Conservation (phyloP, 2,329 filamentous ascomycete genomes). For the Penicillium sp. region DNA sequence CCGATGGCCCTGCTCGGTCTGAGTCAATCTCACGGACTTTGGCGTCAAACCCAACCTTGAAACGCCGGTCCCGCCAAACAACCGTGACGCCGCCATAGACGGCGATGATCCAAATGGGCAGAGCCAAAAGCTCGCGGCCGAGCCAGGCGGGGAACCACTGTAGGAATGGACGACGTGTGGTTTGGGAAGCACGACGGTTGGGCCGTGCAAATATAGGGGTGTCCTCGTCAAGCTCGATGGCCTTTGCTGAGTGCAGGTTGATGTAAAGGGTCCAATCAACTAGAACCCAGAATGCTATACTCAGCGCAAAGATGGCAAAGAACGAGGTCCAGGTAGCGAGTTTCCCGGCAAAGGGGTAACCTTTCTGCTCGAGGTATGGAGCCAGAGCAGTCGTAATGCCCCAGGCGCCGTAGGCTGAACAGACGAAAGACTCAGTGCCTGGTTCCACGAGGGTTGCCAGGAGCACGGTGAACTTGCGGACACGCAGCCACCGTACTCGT, state of each 20-base stretch:
- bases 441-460: constrained; percentile 89
- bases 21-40: constrained; percentile 64
- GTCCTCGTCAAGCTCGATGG: constrained; percentile 68
- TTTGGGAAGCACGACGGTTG: constrained; percentile 42
- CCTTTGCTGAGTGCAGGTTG: constrained; percentile 71
- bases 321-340: constrained; percentile 69
- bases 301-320: constrained; percentile 63
- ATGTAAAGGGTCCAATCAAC: constrained; percentile 74
- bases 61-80: constrained; percentile 80
- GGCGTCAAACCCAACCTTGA: constrained; percentile 82
- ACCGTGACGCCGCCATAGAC: constrained; percentile 87
- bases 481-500: constrained; percentile 85
- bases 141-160: constrained; percentile 84
- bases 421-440: constrained; percentile 84
- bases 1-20: constrained; percentile 12
- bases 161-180: constrained; percentile 57
- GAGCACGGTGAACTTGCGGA: constrained; percentile 90
- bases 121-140: constrained; percentile 75
- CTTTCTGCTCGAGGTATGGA: constrained; percentile 53
- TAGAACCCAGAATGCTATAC: constrained; percentile 69
- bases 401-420: constrained; percentile 77
- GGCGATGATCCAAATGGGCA: constrained; percentile 89
- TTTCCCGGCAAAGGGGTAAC: constrained; percentile 48
- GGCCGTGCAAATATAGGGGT: constrained; percentile 72
- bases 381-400: constrained; percentile 70